These are phyloP conservation scores for Fusarium agapanthi DNA, from an alignment of 2,329 filamentous ascomycete genomes.

Conservation along the genomic window DNA sequence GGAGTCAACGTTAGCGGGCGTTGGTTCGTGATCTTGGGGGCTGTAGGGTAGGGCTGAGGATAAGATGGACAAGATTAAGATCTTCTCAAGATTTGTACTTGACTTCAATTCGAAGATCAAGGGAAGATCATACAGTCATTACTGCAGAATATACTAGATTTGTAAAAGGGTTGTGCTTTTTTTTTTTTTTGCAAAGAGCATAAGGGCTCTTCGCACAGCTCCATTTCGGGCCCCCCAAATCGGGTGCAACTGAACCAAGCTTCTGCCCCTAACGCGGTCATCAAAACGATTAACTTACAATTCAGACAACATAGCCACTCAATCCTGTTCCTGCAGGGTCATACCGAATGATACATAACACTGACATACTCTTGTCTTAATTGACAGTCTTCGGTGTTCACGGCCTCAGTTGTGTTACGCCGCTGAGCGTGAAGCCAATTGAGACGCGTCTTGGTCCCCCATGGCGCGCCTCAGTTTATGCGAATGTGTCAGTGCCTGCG, in stretches of 20 bases:
- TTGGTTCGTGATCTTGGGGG: neutral
- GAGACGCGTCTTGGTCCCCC: neutral
- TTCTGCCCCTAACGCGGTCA: no score
- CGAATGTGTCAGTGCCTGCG: neutral
- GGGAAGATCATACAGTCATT: fast-evolving
- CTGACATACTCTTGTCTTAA: no score
- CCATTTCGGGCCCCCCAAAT: neutral
- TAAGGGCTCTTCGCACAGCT: fast-evolving
- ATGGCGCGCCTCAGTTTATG: neutral
- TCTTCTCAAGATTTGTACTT: no score
- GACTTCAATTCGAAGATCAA: no score
- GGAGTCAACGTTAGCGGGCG: no score
- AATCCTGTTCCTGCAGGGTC: fast-evolving
- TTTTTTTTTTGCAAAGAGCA: fast-evolving
- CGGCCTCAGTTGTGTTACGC: no score
- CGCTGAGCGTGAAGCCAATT: neutral
- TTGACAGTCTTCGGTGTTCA: neutral
- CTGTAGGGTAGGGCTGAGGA: conserved; percentile 2
- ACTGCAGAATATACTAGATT: fast-evolving
- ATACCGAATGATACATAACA: no score
- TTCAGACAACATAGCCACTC: fast-evolving
- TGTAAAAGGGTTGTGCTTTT: fast-evolving
- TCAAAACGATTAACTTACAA: fast-evolving
- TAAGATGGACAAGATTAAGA: neutral
- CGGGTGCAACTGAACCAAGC: fast-evolving